phyloP scores from a whole-genome alignment of 2,329 filamentous ascomycete species.

The Xylariaceae sp. region DNA sequence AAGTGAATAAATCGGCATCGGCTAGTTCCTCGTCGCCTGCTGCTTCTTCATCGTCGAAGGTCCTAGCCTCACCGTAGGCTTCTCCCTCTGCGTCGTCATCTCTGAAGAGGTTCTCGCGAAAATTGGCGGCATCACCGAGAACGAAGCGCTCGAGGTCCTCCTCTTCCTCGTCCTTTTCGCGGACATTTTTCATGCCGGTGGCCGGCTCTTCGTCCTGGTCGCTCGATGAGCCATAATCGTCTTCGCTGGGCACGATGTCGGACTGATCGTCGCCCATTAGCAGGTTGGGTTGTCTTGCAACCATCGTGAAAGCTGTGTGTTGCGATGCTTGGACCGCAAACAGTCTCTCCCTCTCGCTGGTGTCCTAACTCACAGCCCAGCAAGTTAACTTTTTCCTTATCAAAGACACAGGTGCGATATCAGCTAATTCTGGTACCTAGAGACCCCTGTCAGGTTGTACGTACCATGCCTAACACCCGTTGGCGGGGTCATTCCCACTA shows the following conservation, averaged over 20 bases:
- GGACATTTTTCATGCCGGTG: conserved; percentile 27
- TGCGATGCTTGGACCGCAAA: conserved; percentile 1
- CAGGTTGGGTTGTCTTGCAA: conserved; percentile 20
- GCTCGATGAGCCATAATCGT: conserved; percentile 25
- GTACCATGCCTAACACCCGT: too few relatives aligned
- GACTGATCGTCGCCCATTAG: conserved; percentile 20
- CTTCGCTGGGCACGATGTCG: conserved; percentile 25
- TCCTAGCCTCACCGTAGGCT: conserved; percentile 27
- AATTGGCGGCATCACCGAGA: conserved; percentile 82
- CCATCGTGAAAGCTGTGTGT: conserved; percentile 17
- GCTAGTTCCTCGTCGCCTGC: conserved; percentile 62
- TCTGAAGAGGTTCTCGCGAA: conserved; percentile 69
- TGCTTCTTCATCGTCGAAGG: conserved; percentile 43
- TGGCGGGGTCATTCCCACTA: conserved; percentile 10
- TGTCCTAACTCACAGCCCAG: too few relatives aligned
- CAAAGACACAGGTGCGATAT: background rate
- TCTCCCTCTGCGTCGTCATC: conserved; percentile 38
- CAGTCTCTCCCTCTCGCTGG: background rate
- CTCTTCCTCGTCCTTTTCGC: conserved; percentile 78
- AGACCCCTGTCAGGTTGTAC: background rate
- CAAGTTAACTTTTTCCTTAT: conserved; percentile 26
- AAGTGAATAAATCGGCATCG: conserved; percentile 82
- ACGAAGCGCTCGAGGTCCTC: conserved; percentile 84
- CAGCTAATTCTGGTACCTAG: too few relatives aligned
- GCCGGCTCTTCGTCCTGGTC: conserved; percentile 29